Evolutionary conservation across 1,284 basidiomycete species (phyloP).

Genomic region (Ceratorhiza oryzae-sativae): DNA sequence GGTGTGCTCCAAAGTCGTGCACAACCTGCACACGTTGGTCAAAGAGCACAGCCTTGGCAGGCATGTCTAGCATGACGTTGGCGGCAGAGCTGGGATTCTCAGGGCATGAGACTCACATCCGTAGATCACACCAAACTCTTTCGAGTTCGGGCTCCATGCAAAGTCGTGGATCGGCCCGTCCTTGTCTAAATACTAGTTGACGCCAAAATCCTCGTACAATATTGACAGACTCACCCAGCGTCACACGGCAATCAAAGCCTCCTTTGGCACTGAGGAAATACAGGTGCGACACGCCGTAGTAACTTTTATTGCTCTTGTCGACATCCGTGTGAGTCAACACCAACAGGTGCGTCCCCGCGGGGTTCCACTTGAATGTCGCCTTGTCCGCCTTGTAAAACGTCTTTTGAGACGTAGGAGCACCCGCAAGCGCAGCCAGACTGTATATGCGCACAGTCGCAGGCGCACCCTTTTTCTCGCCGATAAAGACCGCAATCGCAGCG

Average conservation of each 20-base stretch:
- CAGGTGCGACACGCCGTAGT: constrained; percentile 96
- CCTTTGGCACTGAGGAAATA: constrained; percentile 96
- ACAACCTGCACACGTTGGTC: constrained; percentile 88
- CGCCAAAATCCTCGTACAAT: neutral
- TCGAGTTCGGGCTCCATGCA: constrained; percentile 95
- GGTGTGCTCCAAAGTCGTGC: constrained; percentile 89
- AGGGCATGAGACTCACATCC: constrained; percentile 71
- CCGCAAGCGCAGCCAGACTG: constrained; percentile 69
- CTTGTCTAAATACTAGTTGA: constrained; percentile 66
- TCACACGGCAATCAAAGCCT: constrained; percentile 91
- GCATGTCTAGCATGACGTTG: constrained; percentile 73
- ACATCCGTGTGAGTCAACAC: constrained; percentile 95
- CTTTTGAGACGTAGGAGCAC: constrained; percentile 77
- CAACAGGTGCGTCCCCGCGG: constrained; percentile 84
- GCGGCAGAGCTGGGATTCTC: constrained; percentile 22
- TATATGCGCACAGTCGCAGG: constrained; percentile 91
- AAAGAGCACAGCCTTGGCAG: constrained; percentile 90
- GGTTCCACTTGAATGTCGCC: constrained; percentile 95
- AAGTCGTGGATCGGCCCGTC: constrained; percentile 98
- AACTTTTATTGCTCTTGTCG: constrained; percentile 96
- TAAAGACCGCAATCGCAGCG: constrained; percentile 86
- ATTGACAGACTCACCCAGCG: constrained; percentile 57
- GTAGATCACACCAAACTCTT: constrained; percentile 96
- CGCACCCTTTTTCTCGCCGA: constrained; percentile 96
- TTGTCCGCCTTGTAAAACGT: constrained; percentile 97